These are phyloP conservation scores for Cornus florida DNA, from an alignment of 148 eudicot species.

Conservation along the genomic window DNA sequence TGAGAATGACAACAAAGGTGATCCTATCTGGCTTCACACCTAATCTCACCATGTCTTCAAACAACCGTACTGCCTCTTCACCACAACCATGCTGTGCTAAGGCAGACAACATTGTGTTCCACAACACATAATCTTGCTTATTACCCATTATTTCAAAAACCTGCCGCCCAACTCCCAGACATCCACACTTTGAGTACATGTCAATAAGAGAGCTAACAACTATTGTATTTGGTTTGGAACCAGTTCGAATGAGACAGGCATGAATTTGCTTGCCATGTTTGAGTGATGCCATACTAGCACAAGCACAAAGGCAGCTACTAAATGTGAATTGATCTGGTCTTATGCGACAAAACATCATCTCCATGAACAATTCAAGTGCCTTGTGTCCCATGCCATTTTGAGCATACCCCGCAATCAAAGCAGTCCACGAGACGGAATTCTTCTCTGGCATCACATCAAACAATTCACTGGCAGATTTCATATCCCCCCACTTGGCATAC, in stretches of 20 bases:
- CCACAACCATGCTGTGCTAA: slow-evolving; percentile 76
- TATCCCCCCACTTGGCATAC: slow-evolving; percentile 67
- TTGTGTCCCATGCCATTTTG: slow-evolving; percentile 46
- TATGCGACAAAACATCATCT: slow-evolving; percentile 44
- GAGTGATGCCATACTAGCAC: slow-evolving; percentile 51
- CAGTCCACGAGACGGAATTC: slow-evolving; percentile 76
- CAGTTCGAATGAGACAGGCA: slow-evolving; percentile 44
- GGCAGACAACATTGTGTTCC: slow-evolving; percentile 78
- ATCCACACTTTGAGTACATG: slow-evolving; percentile 84
- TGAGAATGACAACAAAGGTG: slow-evolving; percentile 59
- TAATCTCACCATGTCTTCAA: slow-evolving; percentile 49
- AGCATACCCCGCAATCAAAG: slow-evolving; percentile 78
- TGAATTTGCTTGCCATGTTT: slow-evolving; percentile 74
- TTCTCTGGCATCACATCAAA: slow-evolving; percentile 72
- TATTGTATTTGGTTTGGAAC: slow-evolving; percentile 52
- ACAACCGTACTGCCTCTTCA: slow-evolving; percentile 42
- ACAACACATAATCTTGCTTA: slow-evolving; percentile 52
- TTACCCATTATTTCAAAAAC: slow-evolving; percentile 45
- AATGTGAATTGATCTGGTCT: slow-evolving; percentile 72
- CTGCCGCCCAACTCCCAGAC: slow-evolving; percentile 41
- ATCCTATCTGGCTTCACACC: slow-evolving; percentile 61
- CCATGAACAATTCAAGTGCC: slow-evolving; percentile 51
- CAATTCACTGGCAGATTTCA: slow-evolving; percentile 59
- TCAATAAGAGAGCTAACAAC: slow-evolving; percentile 76
- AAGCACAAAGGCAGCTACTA: slow-evolving; percentile 64